These are phyloP conservation scores for Afroboletus lepidellus DNA, from an alignment of 1,284 basidiomycete species.

Conservation along the genomic window DNA sequence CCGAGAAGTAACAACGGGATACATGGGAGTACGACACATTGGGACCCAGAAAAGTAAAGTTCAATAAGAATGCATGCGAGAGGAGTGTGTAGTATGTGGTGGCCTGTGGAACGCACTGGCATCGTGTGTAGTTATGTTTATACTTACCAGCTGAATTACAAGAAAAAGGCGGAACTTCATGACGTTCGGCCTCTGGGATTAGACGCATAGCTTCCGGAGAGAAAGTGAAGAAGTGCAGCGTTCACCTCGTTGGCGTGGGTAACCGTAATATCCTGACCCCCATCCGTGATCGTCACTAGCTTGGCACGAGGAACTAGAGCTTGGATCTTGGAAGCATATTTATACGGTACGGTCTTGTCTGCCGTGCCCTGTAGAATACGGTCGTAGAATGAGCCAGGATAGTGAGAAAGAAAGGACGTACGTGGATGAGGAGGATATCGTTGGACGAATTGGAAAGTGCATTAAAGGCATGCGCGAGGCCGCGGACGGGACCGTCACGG, in stretches of 20 bases:
- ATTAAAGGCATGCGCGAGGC: conserved; percentile 51
- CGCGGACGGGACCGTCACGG: conserved; percentile 68
- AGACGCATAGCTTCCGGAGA: conserved; percentile 21
- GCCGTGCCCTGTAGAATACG: conserved; percentile 53
- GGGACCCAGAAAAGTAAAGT: neutral
- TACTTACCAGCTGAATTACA: neutral
- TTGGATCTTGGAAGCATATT: conserved; percentile 55
- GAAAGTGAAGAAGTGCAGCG: conserved; percentile 40
- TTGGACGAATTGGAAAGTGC: conserved; percentile 47
- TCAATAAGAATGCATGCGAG: conserved; percentile 5
- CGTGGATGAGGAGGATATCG: conserved; percentile 62
- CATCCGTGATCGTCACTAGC: conserved; percentile 57
- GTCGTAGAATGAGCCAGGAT: neutral
- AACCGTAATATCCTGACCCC: conserved; percentile 62
- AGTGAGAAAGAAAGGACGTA: conserved; percentile 33
- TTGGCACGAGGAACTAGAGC: conserved; percentile 51
- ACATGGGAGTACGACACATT: conserved; percentile 6
- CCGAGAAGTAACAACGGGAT: conserved; percentile 12
- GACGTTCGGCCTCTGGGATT: neutral
- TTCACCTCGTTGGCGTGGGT: conserved; percentile 51
- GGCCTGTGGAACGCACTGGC: neutral
- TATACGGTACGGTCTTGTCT: conserved; percentile 62
- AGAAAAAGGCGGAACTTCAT: neutral
- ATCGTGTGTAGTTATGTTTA: neutral
- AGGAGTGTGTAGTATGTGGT: conserved; percentile 8